Evolutionary conservation across 139 green algal species (phyloP).

Genomic region (Coelastrella sp.): DNA sequence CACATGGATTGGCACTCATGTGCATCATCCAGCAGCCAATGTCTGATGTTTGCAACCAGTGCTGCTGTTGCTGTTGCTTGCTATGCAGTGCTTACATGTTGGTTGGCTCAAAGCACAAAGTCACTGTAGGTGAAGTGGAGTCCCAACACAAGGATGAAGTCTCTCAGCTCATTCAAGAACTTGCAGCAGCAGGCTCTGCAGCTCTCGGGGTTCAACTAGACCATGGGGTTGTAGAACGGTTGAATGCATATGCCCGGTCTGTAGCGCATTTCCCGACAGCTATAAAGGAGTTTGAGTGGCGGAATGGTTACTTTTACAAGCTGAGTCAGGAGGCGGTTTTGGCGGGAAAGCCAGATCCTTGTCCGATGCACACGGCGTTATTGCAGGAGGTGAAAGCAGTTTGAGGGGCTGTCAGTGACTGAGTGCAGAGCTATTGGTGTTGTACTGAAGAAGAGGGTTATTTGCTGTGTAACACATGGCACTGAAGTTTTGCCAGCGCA

Average conservation of each 20-base stretch:
- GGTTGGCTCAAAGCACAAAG: constrained; percentile 84
- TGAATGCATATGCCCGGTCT: constrained; percentile 90
- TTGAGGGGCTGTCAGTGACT: background rate
- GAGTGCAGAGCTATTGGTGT: too few species aligned
- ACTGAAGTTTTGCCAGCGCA: too few species aligned
- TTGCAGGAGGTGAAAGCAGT: constrained; percentile 75
- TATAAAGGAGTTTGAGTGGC: constrained; percentile 98
- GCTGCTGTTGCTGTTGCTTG: background rate
- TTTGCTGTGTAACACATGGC: too few species aligned
- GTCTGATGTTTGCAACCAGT: too few species aligned
- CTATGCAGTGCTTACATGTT: constrained; percentile 93
- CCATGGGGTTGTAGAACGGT: constrained; percentile 76
- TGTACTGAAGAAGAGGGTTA: too few species aligned
- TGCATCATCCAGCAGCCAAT: too few species aligned
- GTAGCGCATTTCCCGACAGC: constrained; percentile 98
- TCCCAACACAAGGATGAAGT: constrained; percentile 78
- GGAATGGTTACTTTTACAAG: constrained; percentile 97
- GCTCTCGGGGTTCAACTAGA: constrained; percentile 80
- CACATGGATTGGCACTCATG: too few species aligned
- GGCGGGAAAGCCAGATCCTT: constrained; percentile 87
- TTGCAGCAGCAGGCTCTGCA: constrained; percentile 74
- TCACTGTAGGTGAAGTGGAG: constrained; percentile 93
- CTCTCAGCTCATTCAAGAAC: constrained; percentile 85
- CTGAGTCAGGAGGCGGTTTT: constrained; percentile 71
- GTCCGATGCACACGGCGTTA: constrained; percentile 87